A percentile compares a stretch with the other conserved stretches of the same genome.
Evolutionary conservation across 371 early-diverging fungal species (phyloP).

Genomic region (Mucor lusitanicus): DNA sequence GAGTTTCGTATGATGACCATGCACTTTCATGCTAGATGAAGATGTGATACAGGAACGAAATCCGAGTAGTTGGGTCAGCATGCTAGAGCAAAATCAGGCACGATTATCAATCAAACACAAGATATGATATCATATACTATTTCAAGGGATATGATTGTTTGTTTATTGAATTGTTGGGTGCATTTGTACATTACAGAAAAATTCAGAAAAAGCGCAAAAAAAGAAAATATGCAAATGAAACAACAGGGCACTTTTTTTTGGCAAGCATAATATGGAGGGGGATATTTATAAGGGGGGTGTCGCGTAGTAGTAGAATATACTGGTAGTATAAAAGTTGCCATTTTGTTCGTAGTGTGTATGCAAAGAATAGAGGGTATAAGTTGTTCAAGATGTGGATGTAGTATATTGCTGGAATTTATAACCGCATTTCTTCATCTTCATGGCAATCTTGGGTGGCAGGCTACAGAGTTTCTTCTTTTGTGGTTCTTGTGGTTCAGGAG

Average conservation of each 20-base stretch:
- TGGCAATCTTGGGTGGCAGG: constrained; percentile 47
- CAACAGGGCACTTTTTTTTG: not conserved
- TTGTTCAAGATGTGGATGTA: not conserved
- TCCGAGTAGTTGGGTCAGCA: too few relatives aligned
- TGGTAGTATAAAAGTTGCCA: not conserved
- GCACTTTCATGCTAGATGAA: too few relatives aligned
- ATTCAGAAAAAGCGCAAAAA: not conserved
- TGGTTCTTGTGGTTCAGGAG: not conserved
- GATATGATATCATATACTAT: too few relatives aligned
- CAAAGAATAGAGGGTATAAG: not conserved
- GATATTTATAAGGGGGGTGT: not conserved
- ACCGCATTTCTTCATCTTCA: constrained; percentile 44
- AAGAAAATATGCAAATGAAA: not conserved
- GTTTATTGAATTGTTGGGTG: not conserved
- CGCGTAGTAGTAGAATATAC: not conserved
- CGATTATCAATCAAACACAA: too few relatives aligned
- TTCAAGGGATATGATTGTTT: too few relatives aligned
- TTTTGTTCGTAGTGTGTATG: not conserved
- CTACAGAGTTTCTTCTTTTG: constrained; percentile 23
- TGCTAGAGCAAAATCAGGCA: too few relatives aligned
- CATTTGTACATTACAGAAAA: not conserved
- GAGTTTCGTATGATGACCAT: too few relatives aligned
- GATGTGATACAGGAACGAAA: too few relatives aligned
- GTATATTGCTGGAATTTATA: not conserved
- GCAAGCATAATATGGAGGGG: not conserved